Evolutionary conservation across 371 early-diverging fungal genomes (phyloP).

Genomic region (Mortierella sp.): DNA sequence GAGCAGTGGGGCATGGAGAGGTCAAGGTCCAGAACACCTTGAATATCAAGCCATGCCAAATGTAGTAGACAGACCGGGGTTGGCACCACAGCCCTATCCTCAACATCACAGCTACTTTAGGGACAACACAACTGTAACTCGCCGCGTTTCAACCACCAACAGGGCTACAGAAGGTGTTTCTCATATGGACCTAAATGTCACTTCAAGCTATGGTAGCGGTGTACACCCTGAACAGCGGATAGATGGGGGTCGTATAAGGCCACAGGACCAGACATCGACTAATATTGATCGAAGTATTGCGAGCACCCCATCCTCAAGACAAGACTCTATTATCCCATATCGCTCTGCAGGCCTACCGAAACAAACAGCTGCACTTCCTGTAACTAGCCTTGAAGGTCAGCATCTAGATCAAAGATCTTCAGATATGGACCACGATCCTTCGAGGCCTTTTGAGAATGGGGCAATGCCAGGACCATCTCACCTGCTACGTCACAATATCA

Average conservation of each 20-base stretch:
- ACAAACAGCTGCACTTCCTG: background rate
- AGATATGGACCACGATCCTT: background rate
- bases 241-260: conserved; percentile 8
- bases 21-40: conserved; percentile 3
- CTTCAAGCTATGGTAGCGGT: background rate
- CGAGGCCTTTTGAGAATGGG: background rate
- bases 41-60: conserved; percentile 8
- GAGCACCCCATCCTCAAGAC: background rate
- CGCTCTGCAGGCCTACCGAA: background rate
- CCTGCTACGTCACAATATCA: background rate
- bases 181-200: conserved; percentile 17
- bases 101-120: conserved; percentile 14
- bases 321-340: background rate
- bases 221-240: conserved; percentile 1
- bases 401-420: conserved; percentile 1
- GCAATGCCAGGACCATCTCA: background rate
- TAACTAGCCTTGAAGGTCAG: background rate
- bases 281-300: background rate
- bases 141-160: conserved; percentile 18
- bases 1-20: background rate
- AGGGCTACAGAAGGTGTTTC: conserved; percentile 21
- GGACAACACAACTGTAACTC: background rate
- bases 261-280: conserved; percentile 9
- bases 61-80: conserved; percentile 7
- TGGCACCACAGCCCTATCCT: conserved; percentile 6